phyloP scores from a whole-genome alignment of 139 green algal species.

The Micromonas pusilla region DNA sequence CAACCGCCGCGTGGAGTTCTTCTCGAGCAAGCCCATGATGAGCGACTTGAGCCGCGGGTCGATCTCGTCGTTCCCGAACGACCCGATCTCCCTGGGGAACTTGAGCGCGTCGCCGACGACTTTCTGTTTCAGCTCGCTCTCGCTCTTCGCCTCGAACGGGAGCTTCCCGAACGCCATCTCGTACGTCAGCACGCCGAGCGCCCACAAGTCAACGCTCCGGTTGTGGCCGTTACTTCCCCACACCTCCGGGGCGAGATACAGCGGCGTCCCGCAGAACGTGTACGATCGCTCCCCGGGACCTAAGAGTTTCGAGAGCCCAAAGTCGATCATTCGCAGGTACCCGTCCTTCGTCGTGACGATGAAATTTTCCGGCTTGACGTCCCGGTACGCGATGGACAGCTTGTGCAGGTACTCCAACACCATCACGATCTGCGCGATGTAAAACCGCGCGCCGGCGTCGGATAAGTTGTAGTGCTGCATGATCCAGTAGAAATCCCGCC shows the following conservation, averaged over 20 bases:
- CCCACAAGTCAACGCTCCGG: conserved; percentile 70
- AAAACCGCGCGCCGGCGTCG: conserved; percentile 27
- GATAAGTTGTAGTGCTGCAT: conserved; percentile 45
- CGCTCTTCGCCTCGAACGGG: conserved; percentile 60
- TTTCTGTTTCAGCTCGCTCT: conserved; percentile 48
- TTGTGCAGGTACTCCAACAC: conserved; percentile 34
- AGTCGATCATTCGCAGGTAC: conserved; percentile 27
- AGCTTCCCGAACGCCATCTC: conserved; percentile 56
- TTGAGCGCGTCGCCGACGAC: conserved; percentile 37
- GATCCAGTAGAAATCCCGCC: conserved; percentile 76
- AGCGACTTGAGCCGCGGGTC: conserved; percentile 43
- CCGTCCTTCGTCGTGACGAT: background rate
- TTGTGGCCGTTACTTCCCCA: conserved; percentile 66
- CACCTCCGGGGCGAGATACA: conserved; percentile 64
- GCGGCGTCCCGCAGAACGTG: conserved; percentile 75
- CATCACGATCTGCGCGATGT: conserved; percentile 30
- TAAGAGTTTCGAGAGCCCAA: conserved; percentile 28
- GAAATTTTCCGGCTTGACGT: conserved; percentile 45
- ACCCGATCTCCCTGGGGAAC: conserved; percentile 37
- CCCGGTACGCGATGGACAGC: conserved; percentile 29
- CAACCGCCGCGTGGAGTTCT: conserved; percentile 37
- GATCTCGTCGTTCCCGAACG: conserved; percentile 23
- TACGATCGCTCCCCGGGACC: conserved; percentile 36
- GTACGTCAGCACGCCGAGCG: conserved; percentile 69
- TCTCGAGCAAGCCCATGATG: conserved; percentile 45